A percentile compares a stretch with the other conserved stretches of the same genome.
Conservation (phyloP, 2,329 filamentous ascomycete genomes). For the Huntiella omanensis region DNA sequence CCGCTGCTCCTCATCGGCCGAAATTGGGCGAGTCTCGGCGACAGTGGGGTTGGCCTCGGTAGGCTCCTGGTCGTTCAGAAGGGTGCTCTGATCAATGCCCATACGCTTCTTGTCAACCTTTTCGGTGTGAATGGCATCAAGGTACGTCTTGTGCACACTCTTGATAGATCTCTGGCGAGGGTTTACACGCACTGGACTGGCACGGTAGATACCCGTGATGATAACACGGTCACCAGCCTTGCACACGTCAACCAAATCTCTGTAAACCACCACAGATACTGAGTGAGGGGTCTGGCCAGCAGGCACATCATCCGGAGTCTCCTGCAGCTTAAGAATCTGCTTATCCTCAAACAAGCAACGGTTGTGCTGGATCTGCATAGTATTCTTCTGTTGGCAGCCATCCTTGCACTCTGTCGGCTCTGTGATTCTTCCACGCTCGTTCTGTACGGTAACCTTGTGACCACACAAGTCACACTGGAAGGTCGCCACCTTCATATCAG, state of each 20-base stretch:
- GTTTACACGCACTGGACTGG: constrained; percentile 83
- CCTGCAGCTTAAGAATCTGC: constrained; percentile 95
- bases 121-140: constrained; percentile 87
- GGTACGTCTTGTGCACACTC: constrained; percentile 93
- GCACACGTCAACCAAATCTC: constrained; percentile 92
- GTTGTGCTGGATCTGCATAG: constrained; percentile 97
- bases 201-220: constrained; percentile 92
- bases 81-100: constrained; percentile 75
- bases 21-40: constrained; percentile 58
- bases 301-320: constrained; percentile 86
- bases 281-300: constrained; percentile 95
- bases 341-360: constrained; percentile 89
- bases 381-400: constrained; percentile 70
- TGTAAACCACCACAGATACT: constrained; percentile 88
- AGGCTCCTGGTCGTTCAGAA: constrained; percentile 46
- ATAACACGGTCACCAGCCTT: constrained; percentile 93
- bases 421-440: constrained; percentile 89
- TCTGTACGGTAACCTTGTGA: constrained; percentile 73
- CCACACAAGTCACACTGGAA: constrained; percentile 91
- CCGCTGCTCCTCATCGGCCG: constrained; percentile 70
- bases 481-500: constrained; percentile 97
- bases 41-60: constrained; percentile 11
- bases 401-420: constrained; percentile 85
- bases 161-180: constrained; percentile 84
- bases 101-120: constrained; percentile 92